Base-by-base conservation (phyloP, 192 early-diverging fungal genomes). In the Spizellomyces punctatus region DNA sequence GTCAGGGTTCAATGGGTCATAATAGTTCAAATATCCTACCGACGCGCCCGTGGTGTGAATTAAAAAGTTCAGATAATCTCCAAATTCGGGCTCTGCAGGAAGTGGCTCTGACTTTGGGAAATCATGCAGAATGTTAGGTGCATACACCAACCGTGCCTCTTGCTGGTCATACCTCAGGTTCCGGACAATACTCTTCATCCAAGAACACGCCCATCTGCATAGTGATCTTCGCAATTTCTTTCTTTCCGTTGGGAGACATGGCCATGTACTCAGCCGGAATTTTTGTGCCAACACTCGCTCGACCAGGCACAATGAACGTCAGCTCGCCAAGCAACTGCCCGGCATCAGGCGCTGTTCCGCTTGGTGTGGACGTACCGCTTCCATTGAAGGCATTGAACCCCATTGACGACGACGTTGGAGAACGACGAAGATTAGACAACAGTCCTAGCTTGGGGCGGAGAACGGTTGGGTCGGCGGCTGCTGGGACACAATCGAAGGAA, bases 21-120 rank as follows among this genome's bases (percentile, higher is more conserved):
- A 58, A 71, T 77, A 36, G 5, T 41, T 16, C 27, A 45, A 19
- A 77, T n/a, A 5, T 19, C n/a, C 22, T 60, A 78, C 80, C 12
- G 78, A 64, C 12, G 56, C 77, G 8, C 74, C 69, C 5, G 67
- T 10, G 19, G 56, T 77, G 60, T 45, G 45, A 10, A 80, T 64
- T 45, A 73, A 69, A 62, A 82, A 76, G 65, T 82, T 79, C 47
- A 82, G 66, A 41, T 59, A 77, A 45, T 77, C 72, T 43, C 12
- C 65, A 73, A 79, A 60, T 61, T 74, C n/a, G 60, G 71, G 58
- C 73, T 73, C 66, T 65, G 66, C 17, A 46, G 67, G 55, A 60
- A 46, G 46, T 55, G 78, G 71, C 52, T 79, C 78, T 52, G 49
- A 3, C 55, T 36, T 36, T 36, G 27, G 0, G 27, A 36, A 63